Base-by-base conservation (phyloP, 2,329 filamentous ascomycete species). In the Thermoascus crustaceus region DNA sequence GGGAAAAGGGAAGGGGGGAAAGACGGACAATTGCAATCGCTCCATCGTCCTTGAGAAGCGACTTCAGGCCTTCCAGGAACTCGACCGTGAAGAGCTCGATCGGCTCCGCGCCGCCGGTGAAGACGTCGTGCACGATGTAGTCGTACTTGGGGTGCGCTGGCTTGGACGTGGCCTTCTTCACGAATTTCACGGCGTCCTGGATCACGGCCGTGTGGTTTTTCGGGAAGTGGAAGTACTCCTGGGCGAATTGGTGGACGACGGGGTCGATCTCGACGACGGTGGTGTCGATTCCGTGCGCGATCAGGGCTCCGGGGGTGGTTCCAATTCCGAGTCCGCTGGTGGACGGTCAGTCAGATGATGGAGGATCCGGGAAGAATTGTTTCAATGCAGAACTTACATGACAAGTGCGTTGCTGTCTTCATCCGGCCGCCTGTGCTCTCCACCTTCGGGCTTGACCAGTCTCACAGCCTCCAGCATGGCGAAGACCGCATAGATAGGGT, bases 41-140 rank as follows among this genome's bases (percentile, higher is more conserved):
- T 26, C 91, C 91, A 34, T 85, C 74, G 0, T 80, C 75, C 44
- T 78, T 83, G 30, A 98, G 69, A 5, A 96, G 72, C 4, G 71
- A 58, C 45, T 76, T 67, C 1, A 98, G 68, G 4, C 81, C 77
- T 34, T 73, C 61, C 27, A 98, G 64, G 52, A 98, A 96, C 48
- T 91, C 82, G 4, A 79, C 60, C 0, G 88, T 96, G 62, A 98
- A 98, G 5, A 98, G 75, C 5, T 80, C 71, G 2, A 88, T 77
- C 0, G 91, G 91, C 58, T 96, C 91, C 0, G 87, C 88, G 34
- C 91, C 91, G 16, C 91, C 91, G 1, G 91, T 98, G 58, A 98
- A 98, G 16, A 98, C 91, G 49, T 98, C 91, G 58, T 98, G 91
- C 35, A 98, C 73, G 53, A 98, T 91, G 66, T 94, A 96, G 64